Base-by-base conservation (phyloP, 768 basidiomycete genomes). In the Collybia nuda region DNA sequence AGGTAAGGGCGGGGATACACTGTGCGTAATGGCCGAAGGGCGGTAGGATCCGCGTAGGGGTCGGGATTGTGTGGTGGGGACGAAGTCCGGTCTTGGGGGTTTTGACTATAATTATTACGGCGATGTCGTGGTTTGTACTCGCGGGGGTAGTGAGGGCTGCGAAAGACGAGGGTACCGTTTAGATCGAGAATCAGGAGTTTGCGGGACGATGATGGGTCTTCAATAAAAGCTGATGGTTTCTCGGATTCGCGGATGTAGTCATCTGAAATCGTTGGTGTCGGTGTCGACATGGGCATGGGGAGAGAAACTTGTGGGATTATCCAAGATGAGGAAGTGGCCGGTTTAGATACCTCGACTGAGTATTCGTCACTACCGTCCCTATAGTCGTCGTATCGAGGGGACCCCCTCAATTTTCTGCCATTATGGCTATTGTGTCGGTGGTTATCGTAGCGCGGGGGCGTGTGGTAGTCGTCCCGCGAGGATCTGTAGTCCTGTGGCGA, bases 141-240 rank as follows among this genome's bases (percentile, higher is more conserved):
- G 12, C 61, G 61, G 14, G 52, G 52, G 12, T 47, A 47, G 47
- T 73, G 76, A 0, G 75, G 67, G 5, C 82, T 75, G 24, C 88
- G 84, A 24, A 81, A 71, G 21, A 91, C 75, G 14, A 91, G 77
- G 0, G 87, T 84, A 12, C 89, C 89, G 55, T 91, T 89, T 22
- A 89, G 71, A 62, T 92, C 89, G 6, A 92, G 75, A 4, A 91
- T 75, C 43, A 91, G 74, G 1, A 91, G 76, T 60, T 90, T 91
- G 19, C 84, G 76, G 4, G 63, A 56, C 14, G 52, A 42, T 2
- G 65, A 45, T 8, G 67, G 63, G 5, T 66, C 56, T 0, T 48
- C 17, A 5, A 74, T 53, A 3, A 47, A 55, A 7, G 45, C 42
- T 6, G 73, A 73, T 0, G 68, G 63, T 28, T 63, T 50, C 0